phyloP scores from a whole-genome alignment of 2,329 filamentous ascomycete species.

The Ilyonectria mors-panacis region DNA sequence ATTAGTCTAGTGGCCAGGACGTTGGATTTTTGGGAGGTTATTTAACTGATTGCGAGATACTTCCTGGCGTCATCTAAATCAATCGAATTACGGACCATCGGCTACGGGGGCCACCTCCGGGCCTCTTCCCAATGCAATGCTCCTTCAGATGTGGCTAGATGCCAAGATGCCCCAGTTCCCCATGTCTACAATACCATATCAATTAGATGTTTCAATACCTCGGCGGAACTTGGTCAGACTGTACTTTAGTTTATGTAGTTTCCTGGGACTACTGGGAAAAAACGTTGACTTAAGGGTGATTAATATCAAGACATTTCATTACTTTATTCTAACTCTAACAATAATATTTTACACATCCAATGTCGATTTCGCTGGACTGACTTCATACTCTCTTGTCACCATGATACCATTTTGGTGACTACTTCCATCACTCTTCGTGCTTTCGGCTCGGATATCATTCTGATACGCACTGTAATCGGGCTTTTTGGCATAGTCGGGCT shows the following conservation, averaged over 20 bases:
- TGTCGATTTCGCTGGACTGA: constrained; percentile 42
- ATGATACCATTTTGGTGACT: constrained; percentile 41
- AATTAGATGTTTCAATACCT: too few species aligned
- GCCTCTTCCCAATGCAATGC: background rate
- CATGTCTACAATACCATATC: background rate
- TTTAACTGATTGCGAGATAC: too few species aligned
- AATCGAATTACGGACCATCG: background rate
- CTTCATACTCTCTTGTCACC: constrained; percentile 46
- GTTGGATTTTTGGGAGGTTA: too few species aligned
- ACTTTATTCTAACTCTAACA: background rate
- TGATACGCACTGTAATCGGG: constrained; percentile 39
- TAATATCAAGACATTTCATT: background rate
- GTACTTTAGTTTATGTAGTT: too few species aligned
- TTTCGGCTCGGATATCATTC: constrained; percentile 40
- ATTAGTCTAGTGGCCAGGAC: too few species aligned
- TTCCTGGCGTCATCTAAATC: too few species aligned
- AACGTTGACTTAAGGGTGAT: background rate
- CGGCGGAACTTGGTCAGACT: too few species aligned
- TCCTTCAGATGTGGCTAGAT: constrained; percentile 7
- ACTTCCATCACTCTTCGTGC: constrained; percentile 39
- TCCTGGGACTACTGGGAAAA: too few species aligned
- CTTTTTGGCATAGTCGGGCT: constrained; percentile 14
- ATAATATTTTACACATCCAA: constrained; percentile 39
- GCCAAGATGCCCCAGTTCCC: constrained; percentile 15
- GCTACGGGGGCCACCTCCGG: background rate